phyloP scores from a whole-genome alignment of 257 asterid genomes.

The Lycium barbarum region DNA sequence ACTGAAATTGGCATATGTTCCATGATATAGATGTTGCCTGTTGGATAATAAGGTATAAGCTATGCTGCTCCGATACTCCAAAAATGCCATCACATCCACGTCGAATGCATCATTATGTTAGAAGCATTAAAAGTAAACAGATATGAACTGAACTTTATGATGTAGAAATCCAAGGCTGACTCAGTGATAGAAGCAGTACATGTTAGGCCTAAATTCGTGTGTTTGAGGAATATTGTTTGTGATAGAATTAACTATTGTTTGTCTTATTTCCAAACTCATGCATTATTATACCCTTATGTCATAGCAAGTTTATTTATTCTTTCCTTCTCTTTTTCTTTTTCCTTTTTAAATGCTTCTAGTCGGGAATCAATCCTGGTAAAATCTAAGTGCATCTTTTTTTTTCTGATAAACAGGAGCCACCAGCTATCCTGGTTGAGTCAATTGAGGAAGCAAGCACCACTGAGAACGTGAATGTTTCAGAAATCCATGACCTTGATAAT shows the following conservation, averaged over 20 bases:
- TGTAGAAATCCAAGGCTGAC: not conserved
- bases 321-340: not conserved
- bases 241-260: slow-evolving; percentile 12
- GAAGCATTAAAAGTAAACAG: not conserved
- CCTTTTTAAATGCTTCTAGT: slow-evolving; percentile 27
- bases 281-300: not conserved
- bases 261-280: not conserved
- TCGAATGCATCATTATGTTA: no score
- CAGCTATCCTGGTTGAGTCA: slow-evolving; percentile 42
- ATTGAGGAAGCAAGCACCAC: slow-evolving; percentile 38
- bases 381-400: not conserved
- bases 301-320: slow-evolving; percentile 6
- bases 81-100: no score
- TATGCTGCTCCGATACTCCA: no score
- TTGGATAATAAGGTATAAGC: not conserved
- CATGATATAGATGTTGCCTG: slow-evolving; percentile 24
- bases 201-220: not conserved
- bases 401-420: slow-evolving; percentile 50
- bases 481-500: slow-evolving; percentile 49
- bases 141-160: not conserved
- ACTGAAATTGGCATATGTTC: not conserved
- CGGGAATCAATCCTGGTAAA: slow-evolving; percentile 17
- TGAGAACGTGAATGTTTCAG: slow-evolving; percentile 43
- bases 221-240: slow-evolving; percentile 11
- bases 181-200: not conserved